Conservation (phyloP, 495 filamentous ascomycete species). For the Hypoxylon perforatum region DNA sequence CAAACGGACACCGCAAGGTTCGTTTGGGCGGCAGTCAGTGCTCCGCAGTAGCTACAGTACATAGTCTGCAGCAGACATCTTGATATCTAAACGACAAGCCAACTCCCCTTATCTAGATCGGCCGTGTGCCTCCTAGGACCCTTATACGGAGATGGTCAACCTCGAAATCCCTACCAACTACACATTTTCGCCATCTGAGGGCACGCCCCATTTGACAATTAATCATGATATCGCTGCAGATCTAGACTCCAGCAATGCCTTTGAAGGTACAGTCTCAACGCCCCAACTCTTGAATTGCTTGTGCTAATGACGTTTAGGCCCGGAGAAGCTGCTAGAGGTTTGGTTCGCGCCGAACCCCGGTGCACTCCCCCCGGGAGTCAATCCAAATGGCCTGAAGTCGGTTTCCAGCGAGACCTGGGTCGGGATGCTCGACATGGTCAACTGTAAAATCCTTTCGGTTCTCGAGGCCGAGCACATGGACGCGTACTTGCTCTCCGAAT, state of each 20-base stretch:
- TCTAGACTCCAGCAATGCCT: conserved; percentile 95
- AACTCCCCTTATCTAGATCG: conserved; percentile 2
- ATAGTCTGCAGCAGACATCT: conserved; percentile 36
- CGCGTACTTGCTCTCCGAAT: conserved; percentile 97
- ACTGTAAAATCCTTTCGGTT: conserved; percentile 97
- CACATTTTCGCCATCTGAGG: conserved; percentile 81
- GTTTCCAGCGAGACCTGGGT: conserved; percentile 90
- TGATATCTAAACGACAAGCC: conserved; percentile 30
- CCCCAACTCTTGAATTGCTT: background rate
- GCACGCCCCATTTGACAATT: conserved; percentile 90
- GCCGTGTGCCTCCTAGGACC: conserved; percentile 32
- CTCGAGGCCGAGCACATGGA: conserved; percentile 96
- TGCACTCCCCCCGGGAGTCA: conserved; percentile 74
- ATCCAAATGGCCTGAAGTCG: conserved; percentile 83
- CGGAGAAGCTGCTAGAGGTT: conserved; percentile 98
- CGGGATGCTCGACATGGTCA: conserved; percentile 95
- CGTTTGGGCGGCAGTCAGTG: conserved; percentile 86
- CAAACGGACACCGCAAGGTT: conserved; percentile 87
- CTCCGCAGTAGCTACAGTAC: conserved; percentile 63
- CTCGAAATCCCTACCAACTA: conserved; percentile 81
- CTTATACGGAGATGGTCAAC: conserved; percentile 79
- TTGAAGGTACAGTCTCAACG: conserved; percentile 75
- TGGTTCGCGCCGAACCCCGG: conserved; percentile 91
- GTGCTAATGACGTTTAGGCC: conserved; percentile 62
- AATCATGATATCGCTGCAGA: conserved; percentile 95